phyloP scores from a whole-genome alignment of 2,329 filamentous ascomycete genomes.

The Fusarium piperis region DNA sequence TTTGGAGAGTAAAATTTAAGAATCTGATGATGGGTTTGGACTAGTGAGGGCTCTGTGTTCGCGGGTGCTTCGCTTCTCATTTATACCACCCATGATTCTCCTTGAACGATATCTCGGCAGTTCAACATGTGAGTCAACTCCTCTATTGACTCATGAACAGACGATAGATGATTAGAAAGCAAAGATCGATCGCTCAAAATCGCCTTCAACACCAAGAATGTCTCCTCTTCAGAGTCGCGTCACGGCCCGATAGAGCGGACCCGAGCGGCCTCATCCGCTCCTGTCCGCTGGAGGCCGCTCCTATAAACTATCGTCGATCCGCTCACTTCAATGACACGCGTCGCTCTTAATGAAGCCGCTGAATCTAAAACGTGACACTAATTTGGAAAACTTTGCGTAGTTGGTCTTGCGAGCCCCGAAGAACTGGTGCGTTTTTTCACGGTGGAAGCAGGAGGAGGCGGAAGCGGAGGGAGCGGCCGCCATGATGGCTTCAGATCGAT shows the following conservation, averaged over 20 bases:
- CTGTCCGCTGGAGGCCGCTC: background rate
- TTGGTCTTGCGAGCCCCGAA: background rate
- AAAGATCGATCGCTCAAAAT: background rate
- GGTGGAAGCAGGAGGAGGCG: background rate
- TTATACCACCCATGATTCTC: background rate
- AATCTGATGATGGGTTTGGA: no score
- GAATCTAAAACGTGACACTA: background rate
- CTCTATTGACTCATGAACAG: background rate
- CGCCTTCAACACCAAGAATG: background rate
- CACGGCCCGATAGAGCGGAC: background rate
- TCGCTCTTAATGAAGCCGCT: background rate
- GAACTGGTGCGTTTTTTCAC: background rate
- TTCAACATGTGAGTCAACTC: background rate
- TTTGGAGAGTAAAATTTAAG: background rate
- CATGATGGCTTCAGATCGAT: background rate
- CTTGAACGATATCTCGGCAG: background rate
- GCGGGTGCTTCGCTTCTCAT: background rate
- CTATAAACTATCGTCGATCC: background rate
- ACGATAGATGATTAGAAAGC: background rate
- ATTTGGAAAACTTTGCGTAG: background rate
- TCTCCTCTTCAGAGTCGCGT: background rate
- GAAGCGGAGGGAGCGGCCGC: background rate
- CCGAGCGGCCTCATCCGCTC: background rate
- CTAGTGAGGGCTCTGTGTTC: background rate
- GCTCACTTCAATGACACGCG: background rate